Evolutionary conservation across 768 basidiomycete species (phyloP), one percentile per base, ranked within the genome.

Genomic region (Tricholoma matsutake): DNA sequence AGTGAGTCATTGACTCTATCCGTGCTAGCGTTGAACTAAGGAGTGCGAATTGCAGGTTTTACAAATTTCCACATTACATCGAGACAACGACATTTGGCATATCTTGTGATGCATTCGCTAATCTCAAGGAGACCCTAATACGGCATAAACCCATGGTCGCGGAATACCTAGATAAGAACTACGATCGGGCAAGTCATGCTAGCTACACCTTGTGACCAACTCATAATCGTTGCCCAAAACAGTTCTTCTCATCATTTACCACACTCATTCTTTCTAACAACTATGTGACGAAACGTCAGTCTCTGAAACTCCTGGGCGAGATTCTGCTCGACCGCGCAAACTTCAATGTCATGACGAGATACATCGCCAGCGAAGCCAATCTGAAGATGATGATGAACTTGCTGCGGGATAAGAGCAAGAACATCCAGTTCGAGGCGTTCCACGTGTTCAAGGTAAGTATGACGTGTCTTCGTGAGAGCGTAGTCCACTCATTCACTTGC

Each of bases 381-480:
- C 82, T 99, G 64, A 98, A 98, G 88, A 93, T 96, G 89, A 97
- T 99, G 94, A 99, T 99, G 97, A 98, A 98, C 75, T 83, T 98
- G 59, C 80, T 99, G 59, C 85, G 96, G 63, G 94, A 98, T 73
- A 97, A 96, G 84, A 98, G 96, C 83, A 93, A 94, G 82, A 99
- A 99, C 75, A 98, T 99, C 51, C 97, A 99, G 74, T 99, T 98
- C 60, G 97, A 99, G 73, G 96, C 97, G 2, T 99, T 99, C 77
- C 97, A 99, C 69, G 97, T 99, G 39, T 99, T 99, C 85, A 99
- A 98, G 86, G 96, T 94, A 47, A 16, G 18, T 53, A 56, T 35
- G 59, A 51, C 56, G 18, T 35, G 56, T 54, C 29, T 13, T 63
- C 55, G 22, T 34, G 51, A 18, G 25, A 57, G 11, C 32, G 54